These are phyloP conservation scores for Skeletonema grethae DNA, from an alignment of 108 stramenopile genomes.

Conservation along the genomic window DNA sequence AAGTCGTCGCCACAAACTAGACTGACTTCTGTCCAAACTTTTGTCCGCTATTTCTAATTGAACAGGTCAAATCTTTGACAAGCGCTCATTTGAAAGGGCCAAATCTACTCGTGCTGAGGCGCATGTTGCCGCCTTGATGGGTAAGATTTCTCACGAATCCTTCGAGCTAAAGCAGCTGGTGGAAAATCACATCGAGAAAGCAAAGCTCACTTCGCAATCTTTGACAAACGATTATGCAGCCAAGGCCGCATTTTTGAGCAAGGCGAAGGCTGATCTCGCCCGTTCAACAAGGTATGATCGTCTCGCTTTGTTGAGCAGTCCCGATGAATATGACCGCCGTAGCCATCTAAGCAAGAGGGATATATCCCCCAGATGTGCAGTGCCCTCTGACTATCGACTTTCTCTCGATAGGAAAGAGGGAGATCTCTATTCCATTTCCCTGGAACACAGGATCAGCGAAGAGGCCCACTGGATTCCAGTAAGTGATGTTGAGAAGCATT, in stretches of 20 bases:
- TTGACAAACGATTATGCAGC: constrained; percentile 7
- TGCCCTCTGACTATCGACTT: constrained; percentile 26
- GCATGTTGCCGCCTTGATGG: constrained; percentile 15
- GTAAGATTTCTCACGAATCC: constrained; percentile 25
- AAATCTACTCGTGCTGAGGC: constrained; percentile 9
- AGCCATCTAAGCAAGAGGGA: constrained; percentile 5
- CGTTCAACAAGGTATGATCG: constrained; percentile 31
- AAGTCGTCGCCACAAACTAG: neutral
- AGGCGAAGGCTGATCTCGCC: constrained; percentile 23
- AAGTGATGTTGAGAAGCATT: constrained; percentile 16
- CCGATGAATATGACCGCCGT: constrained; percentile 11
- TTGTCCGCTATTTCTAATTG: neutral
- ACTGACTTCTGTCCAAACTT: neutral
- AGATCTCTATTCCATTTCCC: constrained; percentile 10
- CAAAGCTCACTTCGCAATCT: constrained; percentile 18
- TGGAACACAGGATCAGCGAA: constrained; percentile 13
- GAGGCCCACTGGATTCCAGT: neutral
- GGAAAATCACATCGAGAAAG: constrained; percentile 41
- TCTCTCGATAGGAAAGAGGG: constrained; percentile 2
- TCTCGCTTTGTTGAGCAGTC: constrained; percentile 35
- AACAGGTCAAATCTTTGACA: constrained; percentile 31
- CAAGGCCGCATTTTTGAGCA: constrained; percentile 4
- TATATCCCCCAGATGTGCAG: constrained; percentile 25
- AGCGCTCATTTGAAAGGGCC: constrained; percentile 27
- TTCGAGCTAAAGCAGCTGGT: constrained; percentile 48